phyloP scores from a whole-genome alignment of 805 yeast species.

The Candida quercuum region DNA sequence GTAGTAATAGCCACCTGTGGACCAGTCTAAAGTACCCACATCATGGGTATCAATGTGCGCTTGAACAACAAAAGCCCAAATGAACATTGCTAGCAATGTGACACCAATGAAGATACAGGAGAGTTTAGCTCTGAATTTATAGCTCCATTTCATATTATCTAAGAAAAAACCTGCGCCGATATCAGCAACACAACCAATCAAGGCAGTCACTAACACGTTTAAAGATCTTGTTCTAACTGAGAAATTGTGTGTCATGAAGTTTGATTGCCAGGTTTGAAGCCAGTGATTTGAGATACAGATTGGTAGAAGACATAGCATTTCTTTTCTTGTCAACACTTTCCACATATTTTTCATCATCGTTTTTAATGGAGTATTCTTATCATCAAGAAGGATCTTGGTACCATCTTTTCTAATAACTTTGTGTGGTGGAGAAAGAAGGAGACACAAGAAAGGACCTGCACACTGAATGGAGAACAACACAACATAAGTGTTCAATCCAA shows the following conservation, averaged over 20 bases:
- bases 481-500: conserved; percentile 21
- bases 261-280: conserved; percentile 22
- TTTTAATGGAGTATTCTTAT: conserved; percentile 6
- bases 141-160: conserved; percentile 8
- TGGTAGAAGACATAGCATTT: conserved; percentile 18
- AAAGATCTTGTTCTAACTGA: conserved; percentile 23
- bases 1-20: conserved; percentile 9
- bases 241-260: conserved; percentile 22
- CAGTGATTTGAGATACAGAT: conserved; percentile 16
- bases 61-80: conserved; percentile 17
- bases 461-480: conserved; percentile 23
- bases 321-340: conserved; percentile 12
- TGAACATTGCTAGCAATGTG: conserved; percentile 13
- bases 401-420: conserved; percentile 28
- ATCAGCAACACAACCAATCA: conserved; percentile 16
- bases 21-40: conserved; percentile 16
- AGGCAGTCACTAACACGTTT: conserved; percentile 20
- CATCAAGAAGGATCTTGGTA: conserved; percentile 8
- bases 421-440: conserved; percentile 21
- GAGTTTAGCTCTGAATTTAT: conserved; percentile 10
- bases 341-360: conserved; percentile 4
- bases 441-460: conserved; percentile 18
- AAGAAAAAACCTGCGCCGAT: conserved; percentile 13
- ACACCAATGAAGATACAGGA: conserved; percentile 14
- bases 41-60: conserved; percentile 6